Base-by-base conservation (phyloP, 2,329 filamentous ascomycete species). In the Ascochyta rabiei region DNA sequence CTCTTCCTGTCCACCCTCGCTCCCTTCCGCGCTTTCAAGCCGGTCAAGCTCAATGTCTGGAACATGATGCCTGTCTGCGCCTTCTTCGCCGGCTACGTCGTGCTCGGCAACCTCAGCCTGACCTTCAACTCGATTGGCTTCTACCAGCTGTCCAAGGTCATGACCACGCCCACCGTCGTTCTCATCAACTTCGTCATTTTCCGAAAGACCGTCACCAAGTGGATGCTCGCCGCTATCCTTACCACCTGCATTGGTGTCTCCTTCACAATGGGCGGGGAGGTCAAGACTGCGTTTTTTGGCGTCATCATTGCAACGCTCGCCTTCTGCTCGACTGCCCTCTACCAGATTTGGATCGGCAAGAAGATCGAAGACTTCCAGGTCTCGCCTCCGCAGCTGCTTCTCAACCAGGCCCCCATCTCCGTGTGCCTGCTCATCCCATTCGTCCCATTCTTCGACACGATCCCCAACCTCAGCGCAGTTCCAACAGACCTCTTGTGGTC, bases 281-380 rank as follows among this genome's bases (percentile, higher is more conserved):
- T 76, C 35, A 76, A 74, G 50, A 78, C 74, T 8, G 69, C 72
- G n/a, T 65, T 75, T 3, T 68, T 77, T 12, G 78, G 78, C 23
- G 73, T 76, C 21, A 75, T 77, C 12, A 74, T 79, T 53, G 77
- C 78, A 1, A 71, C 74, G 4, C 64, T 76, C 30, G 77, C 78
- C 8, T 79, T 80, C 57, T 75, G 73, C 51, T 75, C 76, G 2
- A 79, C 78, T 8, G 77, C 77, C 1, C 75, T 80, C 41, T 80
- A 80, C 56, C 77, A 79, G 63, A 78, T 79, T 41, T 80, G 77
- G 78, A 80, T 80, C 53, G 77, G 77, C 59, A 79, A 79, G 73
- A 79, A 79, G 64, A 79, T 80, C 50, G 73, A 76, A 51, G 78
- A 80, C 59, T 78, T 80, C 53, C 68, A 66, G 31, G 77, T 79